Evolutionary conservation across 1,284 basidiomycete species (phyloP), one percentile per base, ranked within the genome.

Genomic region (Ganoderma boninense): DNA sequence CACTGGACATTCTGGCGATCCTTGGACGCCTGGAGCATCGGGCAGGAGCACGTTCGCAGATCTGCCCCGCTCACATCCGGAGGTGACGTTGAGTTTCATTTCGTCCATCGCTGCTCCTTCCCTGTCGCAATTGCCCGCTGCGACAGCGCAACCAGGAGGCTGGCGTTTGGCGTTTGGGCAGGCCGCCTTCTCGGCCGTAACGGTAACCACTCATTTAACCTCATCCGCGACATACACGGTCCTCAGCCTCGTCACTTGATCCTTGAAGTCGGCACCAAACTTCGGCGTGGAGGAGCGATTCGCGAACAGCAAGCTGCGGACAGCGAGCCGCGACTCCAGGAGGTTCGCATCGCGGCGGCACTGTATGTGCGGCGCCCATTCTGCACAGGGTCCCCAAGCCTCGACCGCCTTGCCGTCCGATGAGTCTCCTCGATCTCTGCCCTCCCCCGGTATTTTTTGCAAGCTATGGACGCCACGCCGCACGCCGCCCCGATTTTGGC

Each of bases 161-260:
- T 26, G n/a, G 40, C 38, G n/a, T 40, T 60, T 18, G 38, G n/a
- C n/a, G n/a, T n/a, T n/a, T n/a, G 59, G 38, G 38, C 23, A 26
- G 60, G 18, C 38, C 23, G 5, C 23, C 49, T 26, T 52, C 32
- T n/a, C 32, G 59, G 60, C 23, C 40, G 8, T 40, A 60, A 42
- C 60, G 60, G 44, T 62, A 62, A 62, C 60, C 60, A 62, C 40
- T 62, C 40, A 62, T 43, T 62, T 40, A 57, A 40, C 57, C 57
- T 60, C 57, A 38, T 35, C 16, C 20, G 35, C 57, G 20, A 11
- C 32, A 35, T 23, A 18, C 1, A 20, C 8, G 29, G 2, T 11
- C 56, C 18, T 35, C 57, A 16, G 8, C 5, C 57, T 7, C 57
- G 35, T 60, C 57, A n/a, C 35, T 60, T n/a, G 57, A 60, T 40